These are phyloP conservation scores for Takashimella koratensis DNA, from an alignment of 1,284 basidiomycete species.

Conservation along the genomic window DNA sequence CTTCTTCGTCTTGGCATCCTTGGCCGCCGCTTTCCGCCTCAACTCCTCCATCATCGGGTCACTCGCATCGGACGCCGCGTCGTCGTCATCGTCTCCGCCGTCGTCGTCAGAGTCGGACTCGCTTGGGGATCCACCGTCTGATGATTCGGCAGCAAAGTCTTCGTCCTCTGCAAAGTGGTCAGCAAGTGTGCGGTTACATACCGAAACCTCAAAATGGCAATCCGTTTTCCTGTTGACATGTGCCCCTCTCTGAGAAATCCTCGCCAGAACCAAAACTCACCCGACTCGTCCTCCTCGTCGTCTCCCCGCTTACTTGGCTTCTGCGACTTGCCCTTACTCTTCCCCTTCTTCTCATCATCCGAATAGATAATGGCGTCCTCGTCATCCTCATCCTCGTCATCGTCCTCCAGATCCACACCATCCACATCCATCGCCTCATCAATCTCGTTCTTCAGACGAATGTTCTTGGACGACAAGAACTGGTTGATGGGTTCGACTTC, in stretches of 20 bases:
- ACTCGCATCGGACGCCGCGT: conserved; percentile 52
- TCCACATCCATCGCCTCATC: conserved; percentile 72
- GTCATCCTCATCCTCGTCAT: conserved; percentile 64
- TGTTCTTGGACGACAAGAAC: conserved; percentile 85
- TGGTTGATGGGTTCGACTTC: conserved; percentile 83
- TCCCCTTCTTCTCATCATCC: conserved; percentile 36
- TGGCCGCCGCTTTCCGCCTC: conserved; percentile 55
- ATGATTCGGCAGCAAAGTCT: conserved; percentile 81
- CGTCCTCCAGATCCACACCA: conserved; percentile 73
- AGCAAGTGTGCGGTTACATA: neutral
- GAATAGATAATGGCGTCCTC: conserved; percentile 37
- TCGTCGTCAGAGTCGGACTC: conserved; percentile 67
- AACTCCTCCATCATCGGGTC: conserved; percentile 66
- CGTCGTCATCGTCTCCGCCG: conserved; percentile 51
- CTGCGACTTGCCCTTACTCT: conserved; percentile 30
- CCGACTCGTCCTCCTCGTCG: conserved; percentile 78
- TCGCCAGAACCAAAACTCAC: conserved; percentile 55
- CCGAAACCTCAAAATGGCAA: neutral
- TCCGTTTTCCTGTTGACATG: neutral
- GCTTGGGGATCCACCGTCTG: conserved; percentile 78
- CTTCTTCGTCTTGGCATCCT: conserved; percentile 49
- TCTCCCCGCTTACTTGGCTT: conserved; percentile 54
- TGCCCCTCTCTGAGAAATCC: no score
- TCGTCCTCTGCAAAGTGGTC: conserved; percentile 60
- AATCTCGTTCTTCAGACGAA: conserved; percentile 95